Base-by-base conservation (phyloP, 2,329 filamentous ascomycete genomes). In the Hysterium pulicare region DNA sequence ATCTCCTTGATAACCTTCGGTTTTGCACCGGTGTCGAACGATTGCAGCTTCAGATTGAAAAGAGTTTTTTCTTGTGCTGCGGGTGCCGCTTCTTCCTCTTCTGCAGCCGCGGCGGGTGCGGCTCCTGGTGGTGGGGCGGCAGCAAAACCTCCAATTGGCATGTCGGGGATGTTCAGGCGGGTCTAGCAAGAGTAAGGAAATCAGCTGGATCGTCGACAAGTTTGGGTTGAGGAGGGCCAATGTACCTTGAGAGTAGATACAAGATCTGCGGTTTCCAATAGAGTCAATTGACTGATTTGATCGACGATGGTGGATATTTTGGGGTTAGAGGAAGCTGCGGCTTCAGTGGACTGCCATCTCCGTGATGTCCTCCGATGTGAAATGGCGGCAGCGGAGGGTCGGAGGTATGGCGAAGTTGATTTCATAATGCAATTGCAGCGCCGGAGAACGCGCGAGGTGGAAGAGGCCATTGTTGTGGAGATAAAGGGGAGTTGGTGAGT, bases 1-100 rank as follows among this genome's bases (percentile, higher is more conserved):
- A 99, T 81, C 77, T 99, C 93, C 82, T 99, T 99, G 80, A 98
- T 99, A 61, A 98, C 78, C 86, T 99, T 99, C 61, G 94, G 90
- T 79, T 99, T 99, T 53, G 91, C 76, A 38, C 73, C 78, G 21
- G 90, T 78, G 40, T 98, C 94, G 68, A 97, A 94, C 26, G 85
- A 86, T 70, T 87, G 79, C 50, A 99, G 83, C 77, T 96, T 97
- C 54, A 99, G 73, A 69, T 86, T 95, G 80, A 99, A 99, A 49
- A 98, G 81, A 3, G 91, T 97, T 81, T 97, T 95, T 70, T 93
- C 89, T 56, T 90, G 84, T 30, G 85, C 86, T 2, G 89, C 87
- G 26, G 91, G 90, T 1, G 87, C 87, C 47, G 93, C 90, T 64
- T 96, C 89, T 54, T 86, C 87, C 65, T 93, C 90, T 68, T 90